Conservation (phyloP, 305 asterid genomes). For the Fraxinus dipetala region DNA sequence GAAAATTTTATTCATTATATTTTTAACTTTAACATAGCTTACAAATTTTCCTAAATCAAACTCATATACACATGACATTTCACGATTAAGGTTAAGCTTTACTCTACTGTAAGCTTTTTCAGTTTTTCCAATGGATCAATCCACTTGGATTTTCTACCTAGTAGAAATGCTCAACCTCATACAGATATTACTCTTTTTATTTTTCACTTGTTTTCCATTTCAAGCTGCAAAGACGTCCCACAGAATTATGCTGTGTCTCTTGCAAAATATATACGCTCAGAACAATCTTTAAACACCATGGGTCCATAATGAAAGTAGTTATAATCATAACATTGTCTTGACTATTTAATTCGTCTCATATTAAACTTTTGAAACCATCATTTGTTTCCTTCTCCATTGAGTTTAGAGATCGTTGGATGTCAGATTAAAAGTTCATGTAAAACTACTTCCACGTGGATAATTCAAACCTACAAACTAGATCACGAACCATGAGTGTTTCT, state of each 20-base stretch:
- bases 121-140: background rate
- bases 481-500: background rate
- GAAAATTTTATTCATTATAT: background rate
- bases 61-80: background rate
- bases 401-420: background rate
- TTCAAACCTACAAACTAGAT: background rate
- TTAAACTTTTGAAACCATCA: background rate
- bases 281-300: background rate
- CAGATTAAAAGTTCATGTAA: background rate
- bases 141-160: background rate
- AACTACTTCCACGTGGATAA: background rate
- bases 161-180: background rate
- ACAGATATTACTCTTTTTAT: background rate
- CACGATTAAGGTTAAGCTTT: background rate
- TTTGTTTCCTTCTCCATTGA: background rate
- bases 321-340: background rate
- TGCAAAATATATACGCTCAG: background rate
- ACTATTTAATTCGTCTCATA: background rate
- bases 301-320: background rate
- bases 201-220: background rate
- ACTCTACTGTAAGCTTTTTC: background rate
- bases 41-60: background rate
- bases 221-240: background rate
- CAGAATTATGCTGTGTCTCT: background rate
- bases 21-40: background rate